Percentiles rank a stretch among this genome's conserved stretches.
Conservation (phyloP, 768 basidiomycete genomes). For the Coprinopsis marcescibilis region DNA sequence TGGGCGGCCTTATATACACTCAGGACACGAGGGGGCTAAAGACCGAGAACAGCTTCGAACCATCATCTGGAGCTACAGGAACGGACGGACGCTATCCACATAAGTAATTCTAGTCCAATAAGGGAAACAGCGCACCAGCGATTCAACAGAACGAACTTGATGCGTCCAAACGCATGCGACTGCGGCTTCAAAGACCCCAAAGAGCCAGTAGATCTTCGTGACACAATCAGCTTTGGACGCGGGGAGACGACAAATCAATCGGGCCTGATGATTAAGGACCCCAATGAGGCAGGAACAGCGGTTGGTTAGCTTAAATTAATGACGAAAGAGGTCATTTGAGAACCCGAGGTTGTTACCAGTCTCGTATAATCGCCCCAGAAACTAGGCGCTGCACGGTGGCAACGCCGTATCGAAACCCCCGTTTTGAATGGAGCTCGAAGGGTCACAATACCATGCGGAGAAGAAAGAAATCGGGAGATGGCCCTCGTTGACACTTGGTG, state of each 20-base stretch:
- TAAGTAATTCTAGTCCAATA: slow-evolving; percentile 1
- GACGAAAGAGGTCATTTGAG: slow-evolving; percentile 1
- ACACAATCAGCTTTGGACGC: neutral
- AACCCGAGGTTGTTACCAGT: neutral
- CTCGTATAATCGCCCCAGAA: neutral
- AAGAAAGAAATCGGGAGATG: too few species aligned
- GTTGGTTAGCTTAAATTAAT: neutral
- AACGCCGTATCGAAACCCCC: neutral
- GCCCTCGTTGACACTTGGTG: too few species aligned
- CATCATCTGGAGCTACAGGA: neutral
- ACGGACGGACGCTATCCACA: neutral
- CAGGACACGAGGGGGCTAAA: neutral
- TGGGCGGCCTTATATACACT: slow-evolving; percentile 4
- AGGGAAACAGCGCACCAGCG: slow-evolving; percentile 5
- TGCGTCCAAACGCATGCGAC: neutral
- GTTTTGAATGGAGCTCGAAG: too few species aligned
- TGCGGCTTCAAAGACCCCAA: neutral
- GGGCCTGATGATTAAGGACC: neutral
- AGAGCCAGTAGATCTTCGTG: neutral
- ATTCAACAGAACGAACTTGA: neutral
- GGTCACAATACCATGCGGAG: too few species aligned
- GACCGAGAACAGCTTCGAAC: neutral
- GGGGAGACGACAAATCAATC: slow-evolving; percentile 1
- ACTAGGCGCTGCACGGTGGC: neutral
- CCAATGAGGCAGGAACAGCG: neutral